phyloP scores from a whole-genome alignment of 768 basidiomycete species.

The Crassisporium funariophilum region DNA sequence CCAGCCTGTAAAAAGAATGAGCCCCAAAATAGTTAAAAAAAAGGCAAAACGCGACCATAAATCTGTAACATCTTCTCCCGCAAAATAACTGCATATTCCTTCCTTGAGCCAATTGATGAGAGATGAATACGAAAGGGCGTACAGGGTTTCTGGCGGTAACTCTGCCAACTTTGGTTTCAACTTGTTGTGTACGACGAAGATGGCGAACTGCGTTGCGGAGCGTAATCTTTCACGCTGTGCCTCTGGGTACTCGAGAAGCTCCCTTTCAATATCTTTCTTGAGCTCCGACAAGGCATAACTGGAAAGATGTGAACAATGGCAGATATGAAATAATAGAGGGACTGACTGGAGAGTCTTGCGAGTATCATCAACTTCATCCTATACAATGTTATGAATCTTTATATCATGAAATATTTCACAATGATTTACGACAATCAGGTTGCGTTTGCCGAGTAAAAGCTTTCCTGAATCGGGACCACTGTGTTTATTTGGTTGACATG shows the following conservation, averaged over 20 bases:
- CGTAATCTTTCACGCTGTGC: slow-evolving; percentile 70
- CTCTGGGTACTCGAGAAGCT: slow-evolving; percentile 65
- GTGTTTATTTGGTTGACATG: slow-evolving; percentile 1
- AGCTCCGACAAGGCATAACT: slow-evolving; percentile 93
- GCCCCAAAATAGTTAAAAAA: neutral
- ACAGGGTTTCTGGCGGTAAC: slow-evolving; percentile 70
- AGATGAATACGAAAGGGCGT: slow-evolving; percentile 26
- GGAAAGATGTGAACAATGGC: slow-evolving; percentile 1
- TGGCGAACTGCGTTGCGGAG: slow-evolving; percentile 74
- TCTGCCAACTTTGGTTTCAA: slow-evolving; percentile 81
- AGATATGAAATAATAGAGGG: neutral
- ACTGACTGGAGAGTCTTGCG: slow-evolving; percentile 85
- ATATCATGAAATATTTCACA: neutral
- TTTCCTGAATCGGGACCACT: slow-evolving; percentile 70
- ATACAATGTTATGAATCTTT: neutral
- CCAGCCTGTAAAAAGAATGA: slow-evolving; percentile 51
- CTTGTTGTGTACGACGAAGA: slow-evolving; percentile 97
- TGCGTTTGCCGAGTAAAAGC: slow-evolving; percentile 75
- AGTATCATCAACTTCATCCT: slow-evolving; percentile 91
- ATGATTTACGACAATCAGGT: slow-evolving; percentile 75
- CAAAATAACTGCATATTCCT: slow-evolving; percentile 63
- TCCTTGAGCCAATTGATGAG: neutral
- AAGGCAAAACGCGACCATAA: slow-evolving; percentile 57
- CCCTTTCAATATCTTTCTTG: slow-evolving; percentile 81
- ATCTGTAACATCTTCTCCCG: slow-evolving; percentile 74